Conservation (phyloP, 768 basidiomycete species). For the Lepiota brunneoincarnata region DNA sequence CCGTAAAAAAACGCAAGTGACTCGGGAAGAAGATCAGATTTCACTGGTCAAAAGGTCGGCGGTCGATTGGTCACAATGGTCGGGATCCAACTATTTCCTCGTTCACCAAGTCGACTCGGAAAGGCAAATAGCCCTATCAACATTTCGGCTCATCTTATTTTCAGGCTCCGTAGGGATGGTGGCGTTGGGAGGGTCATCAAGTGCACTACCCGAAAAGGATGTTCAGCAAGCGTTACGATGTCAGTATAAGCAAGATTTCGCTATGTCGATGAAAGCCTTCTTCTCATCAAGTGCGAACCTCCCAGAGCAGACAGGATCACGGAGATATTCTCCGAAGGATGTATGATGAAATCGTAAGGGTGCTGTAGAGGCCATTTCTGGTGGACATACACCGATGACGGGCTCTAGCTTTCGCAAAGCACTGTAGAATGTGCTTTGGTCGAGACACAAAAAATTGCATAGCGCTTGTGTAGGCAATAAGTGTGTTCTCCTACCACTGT, state of each 20-base stretch:
- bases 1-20: no score
- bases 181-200: not conserved
- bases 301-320: not conserved
- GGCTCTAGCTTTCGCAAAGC: not conserved
- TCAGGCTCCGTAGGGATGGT: not conserved
- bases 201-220: not conserved
- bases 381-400: not conserved
- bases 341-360: not conserved
- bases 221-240: not conserved
- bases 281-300: not conserved
- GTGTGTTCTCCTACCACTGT: not conserved
- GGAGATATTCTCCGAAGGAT: conserved; percentile 1
- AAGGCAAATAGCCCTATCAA: not conserved
- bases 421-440: not conserved
- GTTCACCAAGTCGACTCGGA: not conserved
- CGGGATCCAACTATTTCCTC: not conserved
- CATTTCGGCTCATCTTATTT: not conserved
- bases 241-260: not conserved
- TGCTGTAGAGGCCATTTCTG: not conserved
- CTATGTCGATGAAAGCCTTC: not conserved
- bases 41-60: no score
- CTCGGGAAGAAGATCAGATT: no score
- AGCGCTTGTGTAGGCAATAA: not conserved
- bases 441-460: not conserved
- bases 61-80: no score